Conservation (phyloP, 139 green algal species). For the Helicosporidium sp. region DNA sequence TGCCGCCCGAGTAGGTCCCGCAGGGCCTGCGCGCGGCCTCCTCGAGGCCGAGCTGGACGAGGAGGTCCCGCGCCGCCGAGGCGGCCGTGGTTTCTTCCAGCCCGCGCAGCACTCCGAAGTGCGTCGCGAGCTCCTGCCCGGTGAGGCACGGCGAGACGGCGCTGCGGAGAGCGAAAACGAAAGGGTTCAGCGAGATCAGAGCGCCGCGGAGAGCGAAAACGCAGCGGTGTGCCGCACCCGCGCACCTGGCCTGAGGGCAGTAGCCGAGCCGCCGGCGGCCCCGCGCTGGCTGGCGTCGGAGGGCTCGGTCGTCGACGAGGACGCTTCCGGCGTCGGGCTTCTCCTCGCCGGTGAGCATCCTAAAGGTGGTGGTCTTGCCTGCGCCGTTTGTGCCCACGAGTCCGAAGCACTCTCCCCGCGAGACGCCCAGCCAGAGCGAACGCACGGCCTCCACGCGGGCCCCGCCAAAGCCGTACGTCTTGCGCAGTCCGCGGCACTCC, state of each 20-base stretch:
- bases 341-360: conserved; percentile 43
- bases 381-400: conserved; percentile 50
- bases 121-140: too few relatives aligned
- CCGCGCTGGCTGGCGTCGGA: conserved; percentile 14
- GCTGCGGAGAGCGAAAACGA: too few relatives aligned
- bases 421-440: conserved; percentile 41
- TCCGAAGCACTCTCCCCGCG: conserved; percentile 54
- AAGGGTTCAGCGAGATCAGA: too few relatives aligned
- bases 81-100: too few relatives aligned
- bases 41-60: conserved; percentile 29
- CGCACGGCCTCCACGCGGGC: conserved; percentile 16
- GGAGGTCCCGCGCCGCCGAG: conserved; percentile 15
- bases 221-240: neutral
- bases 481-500: too few relatives aligned
- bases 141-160: too few relatives aligned
- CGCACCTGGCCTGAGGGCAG: conserved; percentile 43
- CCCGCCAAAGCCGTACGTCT: too few relatives aligned
- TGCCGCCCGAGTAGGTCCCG: conserved; percentile 44
- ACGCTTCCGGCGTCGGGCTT: conserved; percentile 32
- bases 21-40: conserved; percentile 19
- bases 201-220: neutral
- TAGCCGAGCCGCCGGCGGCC: conserved; percentile 41
- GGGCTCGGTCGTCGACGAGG: conserved; percentile 27
- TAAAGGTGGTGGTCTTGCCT: conserved; percentile 68
- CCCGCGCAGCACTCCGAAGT: too few relatives aligned